Conservation (phyloP, 345 rosid genomes). For the Gossypium stocksii region DNA sequence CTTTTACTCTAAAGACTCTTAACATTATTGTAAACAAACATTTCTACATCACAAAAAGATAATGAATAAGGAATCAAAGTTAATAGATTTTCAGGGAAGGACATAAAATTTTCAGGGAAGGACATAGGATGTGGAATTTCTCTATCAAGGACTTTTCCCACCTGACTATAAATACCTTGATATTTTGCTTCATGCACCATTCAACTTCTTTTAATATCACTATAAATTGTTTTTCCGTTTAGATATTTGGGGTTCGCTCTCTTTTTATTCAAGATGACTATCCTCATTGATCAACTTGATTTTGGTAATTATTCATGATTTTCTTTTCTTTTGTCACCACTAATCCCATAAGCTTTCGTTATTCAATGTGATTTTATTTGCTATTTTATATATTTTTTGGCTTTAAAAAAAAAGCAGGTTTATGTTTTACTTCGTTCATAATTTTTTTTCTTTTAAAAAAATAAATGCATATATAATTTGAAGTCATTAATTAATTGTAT, state of each 20-base stretch:
- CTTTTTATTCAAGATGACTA: slow-evolving; percentile 37
- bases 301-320: slow-evolving; percentile 32
- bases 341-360: neutral
- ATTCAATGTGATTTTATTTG: too few relatives aligned
- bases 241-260: neutral
- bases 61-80: neutral
- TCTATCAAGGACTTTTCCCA: slow-evolving; percentile 44
- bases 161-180: slow-evolving; percentile 44
- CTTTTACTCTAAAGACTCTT: neutral
- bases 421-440: neutral
- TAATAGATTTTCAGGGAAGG: slow-evolving; percentile 29
- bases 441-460: neutral
- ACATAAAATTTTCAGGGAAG: slow-evolving; percentile 31
- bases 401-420: too few relatives aligned
- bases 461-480: too few relatives aligned
- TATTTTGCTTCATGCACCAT: neutral
- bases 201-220: neutral
- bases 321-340: neutral
- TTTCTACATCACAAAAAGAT: neutral
- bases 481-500: neutral
- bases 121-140: slow-evolving; percentile 38
- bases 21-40: neutral
- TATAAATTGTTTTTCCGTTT: neutral
- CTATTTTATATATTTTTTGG: neutral
- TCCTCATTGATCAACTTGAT: slow-evolving; percentile 38